phyloP scores from a whole-genome alignment of 2,329 filamentous ascomycete species.

The Meredithiella fracta region DNA sequence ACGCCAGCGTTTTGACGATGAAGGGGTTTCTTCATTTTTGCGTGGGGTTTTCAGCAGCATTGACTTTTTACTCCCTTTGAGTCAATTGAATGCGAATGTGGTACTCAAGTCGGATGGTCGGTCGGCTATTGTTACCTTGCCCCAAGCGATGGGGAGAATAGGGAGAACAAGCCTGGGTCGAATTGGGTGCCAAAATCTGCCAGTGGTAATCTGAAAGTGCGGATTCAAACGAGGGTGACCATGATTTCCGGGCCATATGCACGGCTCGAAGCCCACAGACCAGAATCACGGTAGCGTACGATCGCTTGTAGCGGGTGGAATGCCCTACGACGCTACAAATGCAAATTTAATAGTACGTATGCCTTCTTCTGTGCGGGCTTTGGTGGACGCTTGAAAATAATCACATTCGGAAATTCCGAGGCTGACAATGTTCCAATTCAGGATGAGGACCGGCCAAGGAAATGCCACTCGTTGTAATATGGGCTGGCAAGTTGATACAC shows the following conservation, averaged over 20 bases:
- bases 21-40: background rate
- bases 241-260: background rate
- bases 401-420: too few relatives aligned
- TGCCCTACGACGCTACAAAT: background rate
- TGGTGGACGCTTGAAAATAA: background rate
- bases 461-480: too few relatives aligned
- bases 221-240: background rate
- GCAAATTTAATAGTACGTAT: background rate
- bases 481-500: too few relatives aligned
- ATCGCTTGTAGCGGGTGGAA: background rate
- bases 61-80: background rate
- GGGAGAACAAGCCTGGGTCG: too few relatives aligned
- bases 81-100: too few relatives aligned
- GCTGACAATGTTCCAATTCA: too few relatives aligned
- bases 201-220: background rate
- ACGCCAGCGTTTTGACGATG: background rate
- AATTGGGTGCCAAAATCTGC: background rate
- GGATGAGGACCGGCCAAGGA: too few relatives aligned
- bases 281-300: background rate
- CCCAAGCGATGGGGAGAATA: background rate
- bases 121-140: background rate
- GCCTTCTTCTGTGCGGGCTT: too few relatives aligned
- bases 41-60: background rate
- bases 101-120: too few relatives aligned
- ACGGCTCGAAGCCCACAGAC: background rate